Evolutionary conservation across 2,329 filamentous ascomycete species (phyloP), one percentile per base, ranked within the genome.

Genomic region (Cercospora sesami): DNA sequence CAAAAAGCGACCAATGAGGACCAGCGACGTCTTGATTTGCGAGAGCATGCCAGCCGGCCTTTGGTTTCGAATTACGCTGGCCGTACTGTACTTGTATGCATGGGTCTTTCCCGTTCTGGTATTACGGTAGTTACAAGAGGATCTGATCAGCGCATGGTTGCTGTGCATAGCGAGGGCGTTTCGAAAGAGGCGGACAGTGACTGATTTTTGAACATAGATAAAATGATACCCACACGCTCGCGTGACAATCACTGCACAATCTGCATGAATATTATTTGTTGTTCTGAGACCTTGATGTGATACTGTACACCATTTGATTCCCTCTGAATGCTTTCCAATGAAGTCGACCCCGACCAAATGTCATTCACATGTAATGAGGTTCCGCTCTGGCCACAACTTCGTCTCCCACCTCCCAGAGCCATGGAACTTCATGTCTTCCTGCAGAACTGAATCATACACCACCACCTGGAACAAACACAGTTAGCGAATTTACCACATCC

Each of bases 181-280:
- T 36, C 26, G 7, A n/a, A 28, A 36, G 28, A 12, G 16, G 30
- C 55, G 31, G 28, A 3, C 33, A 53, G 30, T 8, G 63, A 30
- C 16, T 57, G 28, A 18, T n/a, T 21, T 55, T 60, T 39, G 51
- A 60, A 59, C 28, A 60, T 65, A 65, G 63, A 65, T 26, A 7
- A 30, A 18, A 60, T 59, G 63, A 65, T 65, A 65, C 63, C 63
- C 63, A 60, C 55, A 33, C 18, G 55, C n/a, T 36, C 31, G 23
- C 55, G 55, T 31, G 42, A 45, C 14, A 51, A 5, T 31, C 16
- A 3, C 2, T 16, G 6, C 28, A n/a, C 23, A 30, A 8, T 7
- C n/a, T n/a, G 23, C 23, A 16, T n/a, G 48, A 28, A 30, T 1
- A 55, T 30, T n/a, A 28, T 23, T 28, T 53, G 23, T 16, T 53